These are phyloP conservation scores for Aspergillus campestris DNA, from an alignment of 495 filamentous ascomycete genomes.

Conservation along the genomic window DNA sequence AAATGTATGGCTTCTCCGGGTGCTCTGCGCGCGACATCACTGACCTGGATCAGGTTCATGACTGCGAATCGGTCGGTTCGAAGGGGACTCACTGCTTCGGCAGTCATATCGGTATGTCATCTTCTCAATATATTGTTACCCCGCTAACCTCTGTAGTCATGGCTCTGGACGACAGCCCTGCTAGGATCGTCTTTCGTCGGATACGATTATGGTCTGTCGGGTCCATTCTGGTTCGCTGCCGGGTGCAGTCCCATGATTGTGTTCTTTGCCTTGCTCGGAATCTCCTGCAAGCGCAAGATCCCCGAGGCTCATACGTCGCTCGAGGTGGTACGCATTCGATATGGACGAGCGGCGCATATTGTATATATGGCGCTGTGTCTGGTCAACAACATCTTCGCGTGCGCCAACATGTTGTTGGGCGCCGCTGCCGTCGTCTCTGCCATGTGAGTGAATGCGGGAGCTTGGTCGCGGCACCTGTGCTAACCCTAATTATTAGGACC, in stretches of 20 bases:
- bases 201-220: slow-evolving; percentile 27
- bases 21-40: not conserved
- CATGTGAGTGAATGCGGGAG: slow-evolving; percentile 15
- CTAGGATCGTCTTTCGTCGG: slow-evolving; percentile 25
- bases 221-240: slow-evolving; percentile 37
- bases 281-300: slow-evolving; percentile 39
- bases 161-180: slow-evolving; percentile 28
- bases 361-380: slow-evolving; percentile 36
- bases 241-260: slow-evolving; percentile 39
- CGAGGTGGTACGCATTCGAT: slow-evolving; percentile 30
- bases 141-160: slow-evolving; percentile 14
- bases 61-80: slow-evolving; percentile 31
- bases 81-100: slow-evolving; percentile 30
- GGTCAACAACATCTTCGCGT: slow-evolving; percentile 37
- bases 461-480: not conserved
- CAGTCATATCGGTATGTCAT: slow-evolving; percentile 28
- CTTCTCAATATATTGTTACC: not conserved
- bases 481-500: slow-evolving; percentile 15
- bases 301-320: slow-evolving; percentile 38
- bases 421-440: slow-evolving; percentile 30
- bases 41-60: slow-evolving; percentile 26
- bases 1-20: slow-evolving; percentile 18
- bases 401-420: slow-evolving; percentile 37
- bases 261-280: slow-evolving; percentile 38
- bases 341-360: slow-evolving; percentile 28